These are phyloP conservation scores for Gonapodya sp. DNA, from an alignment of 192 early-diverging fungal species.

Conservation along the genomic window DNA sequence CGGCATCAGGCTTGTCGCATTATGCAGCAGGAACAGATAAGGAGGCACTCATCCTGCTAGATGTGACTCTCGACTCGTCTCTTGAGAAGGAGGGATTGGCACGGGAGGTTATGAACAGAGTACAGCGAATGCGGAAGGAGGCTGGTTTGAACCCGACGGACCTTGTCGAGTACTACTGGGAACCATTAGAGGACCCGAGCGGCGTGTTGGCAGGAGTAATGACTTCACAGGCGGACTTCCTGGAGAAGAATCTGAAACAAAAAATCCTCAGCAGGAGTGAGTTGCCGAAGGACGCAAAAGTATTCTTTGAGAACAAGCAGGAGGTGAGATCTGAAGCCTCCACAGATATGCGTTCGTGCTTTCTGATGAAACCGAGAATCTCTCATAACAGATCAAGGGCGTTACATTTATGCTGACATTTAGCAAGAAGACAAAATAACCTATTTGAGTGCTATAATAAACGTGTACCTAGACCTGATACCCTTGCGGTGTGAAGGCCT, in stretches of 20 bases:
- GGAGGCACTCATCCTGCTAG: conserved; percentile 81
- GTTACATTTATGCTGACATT: not conserved
- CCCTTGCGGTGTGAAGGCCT: too few species aligned
- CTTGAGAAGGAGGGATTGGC: conserved; percentile 84
- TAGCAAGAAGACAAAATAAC: not conserved
- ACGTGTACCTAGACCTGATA: too few species aligned
- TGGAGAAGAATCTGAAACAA: conserved; percentile 64
- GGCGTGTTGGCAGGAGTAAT: conserved; percentile 62
- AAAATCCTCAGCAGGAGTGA: not conserved
- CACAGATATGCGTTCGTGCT: too few species aligned
- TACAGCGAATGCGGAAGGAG: conserved; percentile 93
- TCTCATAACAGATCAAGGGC: not conserved
- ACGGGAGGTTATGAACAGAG: conserved; percentile 92
- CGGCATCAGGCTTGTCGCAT: conserved; percentile 25
- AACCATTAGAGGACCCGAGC: conserved; percentile 61
- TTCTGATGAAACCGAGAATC: too few species aligned
- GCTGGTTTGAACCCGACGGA: conserved; percentile 80
- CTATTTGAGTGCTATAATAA: too few species aligned
- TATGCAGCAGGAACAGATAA: conserved; percentile 69
- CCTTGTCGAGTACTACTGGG: conserved; percentile 73
- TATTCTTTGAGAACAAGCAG: conserved; percentile 76
- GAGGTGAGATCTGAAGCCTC: too few species aligned
- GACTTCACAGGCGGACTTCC: conserved; percentile 55
- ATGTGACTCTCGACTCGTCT: conserved; percentile 66
- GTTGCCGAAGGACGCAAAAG: conserved; percentile 9